Percentiles rank a stretch among this genome's conserved stretches.
These are phyloP conservation scores for Entrophospora sp. DNA, from an alignment of 192 early-diverging fungal genomes.

Conservation along the genomic window DNA sequence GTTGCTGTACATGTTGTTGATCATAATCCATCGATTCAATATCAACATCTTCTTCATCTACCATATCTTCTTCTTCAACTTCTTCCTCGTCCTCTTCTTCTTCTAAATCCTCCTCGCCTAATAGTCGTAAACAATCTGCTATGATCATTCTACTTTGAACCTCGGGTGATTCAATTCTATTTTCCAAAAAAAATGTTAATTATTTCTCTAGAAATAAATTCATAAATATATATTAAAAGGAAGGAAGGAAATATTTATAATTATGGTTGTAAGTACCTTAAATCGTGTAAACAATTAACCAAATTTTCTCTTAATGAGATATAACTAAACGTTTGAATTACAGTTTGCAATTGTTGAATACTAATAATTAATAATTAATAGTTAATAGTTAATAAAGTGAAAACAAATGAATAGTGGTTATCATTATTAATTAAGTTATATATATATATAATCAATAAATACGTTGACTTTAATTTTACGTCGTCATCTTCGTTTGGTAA, in stretches of 20 bases:
- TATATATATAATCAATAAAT: background rate
- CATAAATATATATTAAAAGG: background rate
- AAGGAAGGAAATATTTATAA: background rate
- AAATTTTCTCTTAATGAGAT: background rate
- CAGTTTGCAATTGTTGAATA: background rate
- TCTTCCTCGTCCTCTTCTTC: background rate
- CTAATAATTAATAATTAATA: background rate
- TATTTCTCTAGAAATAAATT: background rate
- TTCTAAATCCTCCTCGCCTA: background rate
- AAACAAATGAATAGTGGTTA: too few species aligned
- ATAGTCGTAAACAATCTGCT: background rate
- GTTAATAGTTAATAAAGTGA: background rate
- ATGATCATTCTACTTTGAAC: background rate
- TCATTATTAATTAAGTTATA: background rate
- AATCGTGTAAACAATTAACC: background rate
- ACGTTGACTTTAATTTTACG: background rate
- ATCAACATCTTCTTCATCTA: background rate
- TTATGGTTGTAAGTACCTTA: background rate
- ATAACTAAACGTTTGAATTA: background rate
- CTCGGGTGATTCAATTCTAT: background rate
- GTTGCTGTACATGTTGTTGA: too few species aligned
- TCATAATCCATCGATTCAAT: background rate
- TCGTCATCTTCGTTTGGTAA: background rate
- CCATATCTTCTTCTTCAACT: background rate
- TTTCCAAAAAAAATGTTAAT: background rate